These are phyloP conservation scores for Styphnolobium japonicum DNA, from an alignment of 306 rosid genomes.

Conservation along the genomic window DNA sequence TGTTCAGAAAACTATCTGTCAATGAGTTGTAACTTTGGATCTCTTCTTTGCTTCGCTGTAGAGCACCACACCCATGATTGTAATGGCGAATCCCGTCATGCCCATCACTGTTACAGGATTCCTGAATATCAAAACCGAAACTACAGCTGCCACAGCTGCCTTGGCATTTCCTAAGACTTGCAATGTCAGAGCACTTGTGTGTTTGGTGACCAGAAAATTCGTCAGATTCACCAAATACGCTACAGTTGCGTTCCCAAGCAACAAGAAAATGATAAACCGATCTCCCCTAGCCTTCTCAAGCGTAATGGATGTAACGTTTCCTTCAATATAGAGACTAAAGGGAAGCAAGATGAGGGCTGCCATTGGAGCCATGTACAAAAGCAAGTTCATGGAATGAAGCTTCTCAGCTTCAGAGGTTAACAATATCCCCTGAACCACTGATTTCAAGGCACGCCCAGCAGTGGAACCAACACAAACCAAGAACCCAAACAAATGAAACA, in stretches of 20 bases:
- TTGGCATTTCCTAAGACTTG: constrained; percentile 95
- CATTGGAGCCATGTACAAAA: constrained; percentile 92
- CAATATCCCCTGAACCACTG: constrained; percentile 82
- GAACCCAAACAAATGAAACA: constrained; percentile 78
- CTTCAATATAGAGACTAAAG: constrained; percentile 76
- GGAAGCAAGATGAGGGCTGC: constrained; percentile 76
- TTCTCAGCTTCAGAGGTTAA: constrained; percentile 80
- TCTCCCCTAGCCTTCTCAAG: constrained; percentile 58
- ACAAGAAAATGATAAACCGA: constrained; percentile 55
- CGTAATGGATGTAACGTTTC: constrained; percentile 55
- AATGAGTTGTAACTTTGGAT: constrained; percentile 62
- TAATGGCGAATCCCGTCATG: constrained; percentile 68
- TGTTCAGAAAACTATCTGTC: not conserved
- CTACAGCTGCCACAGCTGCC: constrained; percentile 87
- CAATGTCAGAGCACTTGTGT: constrained; percentile 84
- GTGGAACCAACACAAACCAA: constrained; percentile 81
- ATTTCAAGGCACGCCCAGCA: constrained; percentile 85
- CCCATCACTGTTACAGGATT: constrained; percentile 94
- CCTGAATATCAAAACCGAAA: constrained; percentile 83
- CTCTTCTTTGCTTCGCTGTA: constrained; percentile 94
- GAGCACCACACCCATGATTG: constrained; percentile 86
- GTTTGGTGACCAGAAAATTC: constrained; percentile 85
- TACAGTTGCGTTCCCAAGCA: constrained; percentile 84
- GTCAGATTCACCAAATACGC: constrained; percentile 92
- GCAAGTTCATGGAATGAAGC: constrained; percentile 89